Evolutionary conservation across 2,329 filamentous ascomycete genomes (phyloP), one percentile per base, ranked within the genome.

Genomic region (Hawksworthiomyces lignivorus): DNA sequence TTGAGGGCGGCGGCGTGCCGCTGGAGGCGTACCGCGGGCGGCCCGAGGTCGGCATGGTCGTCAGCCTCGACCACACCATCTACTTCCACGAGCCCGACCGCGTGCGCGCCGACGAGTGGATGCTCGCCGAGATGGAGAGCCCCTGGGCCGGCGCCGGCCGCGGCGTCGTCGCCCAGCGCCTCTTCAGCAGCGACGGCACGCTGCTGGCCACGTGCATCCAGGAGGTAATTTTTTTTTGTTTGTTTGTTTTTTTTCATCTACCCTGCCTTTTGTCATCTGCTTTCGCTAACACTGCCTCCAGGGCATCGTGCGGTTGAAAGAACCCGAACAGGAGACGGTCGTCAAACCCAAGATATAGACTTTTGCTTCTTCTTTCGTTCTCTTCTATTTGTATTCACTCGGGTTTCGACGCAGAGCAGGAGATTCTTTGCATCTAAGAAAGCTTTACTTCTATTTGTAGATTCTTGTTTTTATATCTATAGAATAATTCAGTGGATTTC

Each of bases 121-220:
- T 88, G 75, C 79, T 87, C 52, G 75, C 73, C 17, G 84, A 89
- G 66, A 86, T 86, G 75, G 75, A 84, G 62, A 87, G 78, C 42
- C 84, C 85, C 0, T 92, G 86, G 85, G 75, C 81, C 3, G 84
- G 82, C 2, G 82, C 88, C 54, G 85, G 84, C 4, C 71, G 86
- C 46, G 86, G 84, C 0, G 69, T 90, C 15, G 86, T 90, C 30
- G 75, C 73, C 52, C 84, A 88, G 68, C 75, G 77, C 60, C 84
- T 90, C 47, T 89, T 80, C 58, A 72, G 75, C 20, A 69, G 66
- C 50, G 80, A 88, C 47, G 86, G 86, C 18, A 81, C 71, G 20
- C 61, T 92, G 60, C 64, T 92, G 55, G 86, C 85, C 20, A 89
- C 78, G 24, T 90, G 86, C 59, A 74, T 86, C 45, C 86, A 92